Conservation (phyloP, 306 rosid species). For the Pyrus communis region DNA sequence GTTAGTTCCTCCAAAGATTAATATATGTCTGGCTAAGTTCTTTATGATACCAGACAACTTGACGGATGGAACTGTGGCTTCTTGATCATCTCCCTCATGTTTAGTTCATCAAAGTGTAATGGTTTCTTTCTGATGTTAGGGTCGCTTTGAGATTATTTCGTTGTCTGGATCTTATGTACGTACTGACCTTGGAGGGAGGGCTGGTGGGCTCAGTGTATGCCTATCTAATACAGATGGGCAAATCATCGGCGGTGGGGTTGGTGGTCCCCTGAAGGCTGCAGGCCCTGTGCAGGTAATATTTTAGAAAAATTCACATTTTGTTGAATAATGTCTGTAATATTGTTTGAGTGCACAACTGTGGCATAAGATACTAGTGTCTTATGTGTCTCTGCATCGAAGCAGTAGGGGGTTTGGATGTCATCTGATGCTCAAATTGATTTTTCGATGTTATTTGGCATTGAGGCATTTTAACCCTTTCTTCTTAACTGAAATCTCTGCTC, state of each 20-base stretch:
- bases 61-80: conserved; percentile 1
- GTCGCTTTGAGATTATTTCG: conserved; percentile 88
- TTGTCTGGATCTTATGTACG: conserved; percentile 84
- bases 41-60: neutral
- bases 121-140: conserved; percentile 40
- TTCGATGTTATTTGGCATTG: neutral
- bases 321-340: neutral
- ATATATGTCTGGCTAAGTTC: neutral
- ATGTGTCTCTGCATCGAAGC: neutral
- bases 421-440: neutral
- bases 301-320: neutral
- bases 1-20: neutral
- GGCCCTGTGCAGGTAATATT: conserved; percentile 92
- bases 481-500: neutral
- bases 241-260: conserved; percentile 93
- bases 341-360: conserved; percentile 1
- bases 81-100: conserved; percentile 2
- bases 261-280: conserved; percentile 86
- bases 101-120: conserved; percentile 8
- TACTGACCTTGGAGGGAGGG: conserved; percentile 58
- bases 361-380: neutral
- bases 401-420: neutral
- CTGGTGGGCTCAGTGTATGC: conserved; percentile 88
- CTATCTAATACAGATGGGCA: conserved; percentile 77
- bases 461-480: neutral